A percentile compares a stretch with the other conserved stretches of the same genome.
Conservation (phyloP, 768 basidiomycete species). For the Phanerodontia chrysosporium region DNA sequence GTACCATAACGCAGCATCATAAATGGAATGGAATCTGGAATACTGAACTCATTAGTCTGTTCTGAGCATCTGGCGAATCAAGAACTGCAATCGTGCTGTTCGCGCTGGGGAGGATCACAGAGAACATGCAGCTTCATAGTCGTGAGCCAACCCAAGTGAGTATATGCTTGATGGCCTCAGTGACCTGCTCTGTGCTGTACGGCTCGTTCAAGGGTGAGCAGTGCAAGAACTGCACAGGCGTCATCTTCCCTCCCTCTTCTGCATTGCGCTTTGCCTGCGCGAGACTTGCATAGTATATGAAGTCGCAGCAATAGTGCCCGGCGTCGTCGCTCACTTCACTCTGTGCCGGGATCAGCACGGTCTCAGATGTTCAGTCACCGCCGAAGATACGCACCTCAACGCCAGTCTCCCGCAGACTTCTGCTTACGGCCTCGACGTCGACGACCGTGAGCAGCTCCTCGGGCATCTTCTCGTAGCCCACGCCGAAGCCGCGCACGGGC, state of each 20-base stretch:
- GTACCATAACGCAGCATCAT: background rate
- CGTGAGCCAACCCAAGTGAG: slow-evolving; percentile 45
- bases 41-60: too few relatives aligned
- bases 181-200: slow-evolving; percentile 53
- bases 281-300: slow-evolving; percentile 70
- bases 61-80: too few relatives aligned
- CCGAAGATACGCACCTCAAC: slow-evolving; percentile 33
- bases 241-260: background rate
- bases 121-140: background rate
- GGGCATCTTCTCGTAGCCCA: slow-evolving; percentile 45
- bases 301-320: slow-evolving; percentile 75
- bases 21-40: background rate
- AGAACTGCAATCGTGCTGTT: too few relatives aligned
- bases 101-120: too few relatives aligned
- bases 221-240: slow-evolving; percentile 52
- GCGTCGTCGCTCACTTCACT: slow-evolving; percentile 70
- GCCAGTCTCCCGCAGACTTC: slow-evolving; percentile 45
- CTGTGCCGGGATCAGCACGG: slow-evolving; percentile 32
- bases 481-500: slow-evolving; percentile 21
- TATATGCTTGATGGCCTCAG: slow-evolving; percentile 50
- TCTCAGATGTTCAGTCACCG: too few relatives aligned
- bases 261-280: slow-evolving; percentile 52
- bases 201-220: slow-evolving; percentile 58
- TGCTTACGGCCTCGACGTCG: slow-evolving; percentile 51
- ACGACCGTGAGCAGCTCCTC: slow-evolving; percentile 52